Evolutionary conservation across 495 filamentous ascomycete species (phyloP).

Genomic region (Articulospora tetracladia): DNA sequence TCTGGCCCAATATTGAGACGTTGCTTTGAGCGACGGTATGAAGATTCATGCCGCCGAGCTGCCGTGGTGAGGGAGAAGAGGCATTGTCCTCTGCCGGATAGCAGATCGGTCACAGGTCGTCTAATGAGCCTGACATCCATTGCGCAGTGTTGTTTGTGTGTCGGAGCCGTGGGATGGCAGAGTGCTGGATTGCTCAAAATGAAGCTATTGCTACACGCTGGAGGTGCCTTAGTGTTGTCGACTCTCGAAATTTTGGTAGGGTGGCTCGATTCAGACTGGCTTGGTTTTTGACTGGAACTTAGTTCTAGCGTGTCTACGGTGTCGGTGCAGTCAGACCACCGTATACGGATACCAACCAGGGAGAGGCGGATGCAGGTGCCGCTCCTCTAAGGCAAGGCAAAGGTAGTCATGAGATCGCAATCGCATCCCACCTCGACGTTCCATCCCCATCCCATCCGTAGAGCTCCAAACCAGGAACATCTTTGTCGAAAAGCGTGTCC

Average conservation of each 20-base stretch:
- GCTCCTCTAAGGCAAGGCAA: background rate
- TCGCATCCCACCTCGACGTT: background rate
- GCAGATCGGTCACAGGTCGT: conserved; percentile 38
- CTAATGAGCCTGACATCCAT: conserved; percentile 24
- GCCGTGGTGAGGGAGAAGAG: conserved; percentile 38
- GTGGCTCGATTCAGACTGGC: background rate
- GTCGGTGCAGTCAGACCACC: background rate
- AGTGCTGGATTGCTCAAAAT: background rate
- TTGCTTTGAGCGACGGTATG: conserved; percentile 58
- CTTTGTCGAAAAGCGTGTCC: conserved; percentile 7
- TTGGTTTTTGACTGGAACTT: too few species aligned
- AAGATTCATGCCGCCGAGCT: conserved; percentile 41
- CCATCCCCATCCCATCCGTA: background rate
- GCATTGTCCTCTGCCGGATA: conserved; percentile 29
- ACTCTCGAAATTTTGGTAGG: background rate
- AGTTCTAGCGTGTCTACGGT: background rate
- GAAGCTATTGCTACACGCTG: conserved; percentile 1
- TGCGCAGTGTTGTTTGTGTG: too few species aligned
- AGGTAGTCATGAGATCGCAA: too few species aligned
- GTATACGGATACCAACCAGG: too few species aligned
- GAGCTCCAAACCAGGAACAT: background rate
- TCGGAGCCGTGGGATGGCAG: too few species aligned
- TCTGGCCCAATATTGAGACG: conserved; percentile 58
- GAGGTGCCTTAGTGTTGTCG: too few species aligned
- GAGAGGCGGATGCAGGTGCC: too few species aligned